Evolutionary conservation across 2,329 filamentous ascomycete genomes (phyloP).

Genomic region (Pseudogymnoascus sp.): DNA sequence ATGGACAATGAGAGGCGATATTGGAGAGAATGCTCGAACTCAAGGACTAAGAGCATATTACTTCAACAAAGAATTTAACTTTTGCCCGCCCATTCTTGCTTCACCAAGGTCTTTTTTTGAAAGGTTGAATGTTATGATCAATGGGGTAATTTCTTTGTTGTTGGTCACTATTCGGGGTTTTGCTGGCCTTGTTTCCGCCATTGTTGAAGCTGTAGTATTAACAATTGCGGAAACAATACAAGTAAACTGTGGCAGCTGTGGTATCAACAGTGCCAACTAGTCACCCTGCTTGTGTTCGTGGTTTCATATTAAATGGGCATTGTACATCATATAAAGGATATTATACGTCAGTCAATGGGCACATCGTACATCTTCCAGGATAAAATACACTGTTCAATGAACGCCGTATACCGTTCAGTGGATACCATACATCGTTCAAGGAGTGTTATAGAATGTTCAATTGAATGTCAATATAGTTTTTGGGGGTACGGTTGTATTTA

Average conservation of each 20-base stretch:
- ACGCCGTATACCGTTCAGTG: background rate
- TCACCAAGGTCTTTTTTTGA: background rate
- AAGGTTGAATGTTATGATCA: background rate
- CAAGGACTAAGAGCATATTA: constrained; percentile 13
- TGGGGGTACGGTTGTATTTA: background rate
- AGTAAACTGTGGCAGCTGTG: background rate
- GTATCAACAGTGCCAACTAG: background rate
- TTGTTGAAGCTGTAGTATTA: background rate
- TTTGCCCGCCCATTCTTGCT: background rate
- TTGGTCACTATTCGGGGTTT: background rate
- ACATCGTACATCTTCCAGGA: background rate
- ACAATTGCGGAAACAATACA: background rate
- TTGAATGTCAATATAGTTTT: background rate
- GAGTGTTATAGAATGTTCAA: background rate
- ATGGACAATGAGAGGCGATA: background rate
- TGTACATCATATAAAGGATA: background rate
- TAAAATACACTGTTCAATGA: background rate
- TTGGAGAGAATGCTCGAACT: background rate
- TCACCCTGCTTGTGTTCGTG: background rate
- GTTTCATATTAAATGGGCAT: background rate
- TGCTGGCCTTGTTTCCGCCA: background rate
- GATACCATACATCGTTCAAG: background rate
- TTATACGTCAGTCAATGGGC: background rate
- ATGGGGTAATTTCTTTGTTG: background rate
- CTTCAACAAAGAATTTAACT: constrained; percentile 15